phyloP scores from a whole-genome alignment of 2,329 filamentous ascomycete genomes.

The Trichoderma sp. region DNA sequence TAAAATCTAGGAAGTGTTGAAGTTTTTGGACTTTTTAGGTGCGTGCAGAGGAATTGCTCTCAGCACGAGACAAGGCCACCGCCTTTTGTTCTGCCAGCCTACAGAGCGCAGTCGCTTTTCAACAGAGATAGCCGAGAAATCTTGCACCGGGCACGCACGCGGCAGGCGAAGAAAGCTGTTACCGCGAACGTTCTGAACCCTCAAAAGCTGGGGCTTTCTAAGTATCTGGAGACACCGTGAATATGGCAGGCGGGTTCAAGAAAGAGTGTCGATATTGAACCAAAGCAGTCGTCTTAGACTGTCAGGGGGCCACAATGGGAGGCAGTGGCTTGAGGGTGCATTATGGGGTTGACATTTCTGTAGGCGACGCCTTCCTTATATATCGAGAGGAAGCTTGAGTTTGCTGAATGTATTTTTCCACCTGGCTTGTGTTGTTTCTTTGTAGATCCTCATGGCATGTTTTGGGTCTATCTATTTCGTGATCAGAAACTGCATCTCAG shows the following conservation, averaged over 20 bases:
- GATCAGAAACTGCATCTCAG: not conserved
- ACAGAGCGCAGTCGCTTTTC: not conserved
- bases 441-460: not conserved
- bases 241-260: not conserved
- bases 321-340: not conserved
- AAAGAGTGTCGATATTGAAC: not conserved
- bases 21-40: not conserved
- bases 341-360: not conserved
- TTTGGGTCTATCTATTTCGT: not conserved
- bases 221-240: not conserved
- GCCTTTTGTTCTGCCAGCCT: slow-evolving; percentile 19
- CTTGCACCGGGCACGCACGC: not conserved
- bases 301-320: not conserved
- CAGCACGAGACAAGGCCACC: slow-evolving; percentile 2
- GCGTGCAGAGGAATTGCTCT: not conserved
- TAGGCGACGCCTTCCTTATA: not conserved
- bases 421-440: not conserved
- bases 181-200: not conserved
- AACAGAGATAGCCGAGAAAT: not conserved
- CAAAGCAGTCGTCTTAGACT: not conserved
- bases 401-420: not conserved
- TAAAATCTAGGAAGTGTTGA: not conserved
- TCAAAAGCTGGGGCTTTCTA: not conserved
- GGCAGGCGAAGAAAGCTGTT: not conserved
- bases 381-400: not conserved